A percentile compares a stretch with the other conserved stretches of the same genome.
These are phyloP conservation scores for Claviceps sp. DNA, from an alignment of 2,329 filamentous ascomycete species.

Conservation along the genomic window DNA sequence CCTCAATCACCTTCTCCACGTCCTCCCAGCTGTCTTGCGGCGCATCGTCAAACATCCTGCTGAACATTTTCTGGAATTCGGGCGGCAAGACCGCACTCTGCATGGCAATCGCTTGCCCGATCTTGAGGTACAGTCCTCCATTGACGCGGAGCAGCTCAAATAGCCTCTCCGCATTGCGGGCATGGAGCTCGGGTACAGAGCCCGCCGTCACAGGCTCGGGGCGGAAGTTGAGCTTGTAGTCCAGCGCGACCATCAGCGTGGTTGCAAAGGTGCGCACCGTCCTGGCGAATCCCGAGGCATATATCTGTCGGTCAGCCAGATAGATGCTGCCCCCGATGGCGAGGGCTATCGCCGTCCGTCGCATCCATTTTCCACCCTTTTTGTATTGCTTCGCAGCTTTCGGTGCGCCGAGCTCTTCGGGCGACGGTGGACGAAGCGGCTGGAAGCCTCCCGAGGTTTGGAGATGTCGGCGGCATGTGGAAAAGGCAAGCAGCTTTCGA, in stretches of 20 bases:
- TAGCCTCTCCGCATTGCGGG: constrained; percentile 69
- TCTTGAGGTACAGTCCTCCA: constrained; percentile 91
- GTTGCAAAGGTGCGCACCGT: constrained; percentile 70
- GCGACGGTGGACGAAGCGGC: constrained; percentile 62
- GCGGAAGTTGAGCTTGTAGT: constrained; percentile 96
- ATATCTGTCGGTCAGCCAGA: constrained; percentile 57
- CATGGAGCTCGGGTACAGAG: constrained; percentile 65
- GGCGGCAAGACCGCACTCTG: constrained; percentile 87
- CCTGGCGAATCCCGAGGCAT: constrained; percentile 66
- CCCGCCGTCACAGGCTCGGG: constrained; percentile 61
- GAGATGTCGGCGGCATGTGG: constrained; percentile 12
- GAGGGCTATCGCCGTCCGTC: constrained; percentile 53
- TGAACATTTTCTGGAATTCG: constrained; percentile 93
- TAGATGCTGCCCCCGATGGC: constrained; percentile 49
- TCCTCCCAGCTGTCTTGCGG: constrained; percentile 84
- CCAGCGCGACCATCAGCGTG: constrained; percentile 68
- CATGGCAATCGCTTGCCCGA: constrained; percentile 97
- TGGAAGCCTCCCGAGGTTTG: constrained; percentile 37
- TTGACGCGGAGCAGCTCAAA: constrained; percentile 73
- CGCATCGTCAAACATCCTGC: constrained; percentile 94
- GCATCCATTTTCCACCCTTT: constrained; percentile 60
- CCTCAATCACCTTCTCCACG: constrained; percentile 68
- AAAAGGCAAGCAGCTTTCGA: background rate
- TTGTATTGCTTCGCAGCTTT: constrained; percentile 57
- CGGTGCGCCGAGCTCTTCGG: constrained; percentile 63